Evolutionary conservation across 371 early-diverging fungal genomes (phyloP).

Genomic region (Umbelopsis sp.): DNA sequence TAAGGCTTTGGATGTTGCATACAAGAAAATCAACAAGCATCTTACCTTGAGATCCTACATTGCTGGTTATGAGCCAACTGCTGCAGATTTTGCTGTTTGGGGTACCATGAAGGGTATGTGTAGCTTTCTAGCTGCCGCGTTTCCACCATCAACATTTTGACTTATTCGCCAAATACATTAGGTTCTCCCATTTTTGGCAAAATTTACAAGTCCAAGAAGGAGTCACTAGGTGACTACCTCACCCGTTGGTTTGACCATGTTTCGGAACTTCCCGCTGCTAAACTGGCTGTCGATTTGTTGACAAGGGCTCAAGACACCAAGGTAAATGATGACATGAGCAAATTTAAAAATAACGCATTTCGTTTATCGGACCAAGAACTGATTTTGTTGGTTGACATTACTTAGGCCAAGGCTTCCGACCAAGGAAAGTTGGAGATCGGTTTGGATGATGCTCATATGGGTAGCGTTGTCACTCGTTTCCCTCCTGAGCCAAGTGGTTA

Average conservation of each 20-base stretch:
- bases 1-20: constrained; percentile 69
- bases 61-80: constrained; percentile 76
- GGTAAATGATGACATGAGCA: background rate
- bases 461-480: constrained; percentile 95
- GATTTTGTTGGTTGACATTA: background rate
- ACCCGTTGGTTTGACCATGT: constrained; percentile 86
- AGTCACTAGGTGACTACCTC: constrained; percentile 71
- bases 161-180: constrained; percentile 15
- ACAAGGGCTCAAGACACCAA: constrained; percentile 45
- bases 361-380: background rate
- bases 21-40: constrained; percentile 75
- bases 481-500: constrained; percentile 99
- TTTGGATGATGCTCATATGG: constrained; percentile 80
- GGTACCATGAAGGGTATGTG: constrained; percentile 76
- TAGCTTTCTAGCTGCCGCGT: too few species aligned
- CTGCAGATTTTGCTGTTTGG: constrained; percentile 90
- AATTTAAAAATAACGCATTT: background rate
- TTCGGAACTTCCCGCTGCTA: constrained; percentile 61
- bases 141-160: background rate
- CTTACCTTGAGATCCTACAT: constrained; percentile 82
- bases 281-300: constrained; percentile 55
- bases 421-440: constrained; percentile 96
- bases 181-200: constrained; percentile 80
- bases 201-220: constrained; percentile 77
- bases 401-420: constrained; percentile 61